These are phyloP conservation scores for Letharia lupina DNA, from an alignment of 495 filamentous ascomycete genomes.

Conservation along the genomic window DNA sequence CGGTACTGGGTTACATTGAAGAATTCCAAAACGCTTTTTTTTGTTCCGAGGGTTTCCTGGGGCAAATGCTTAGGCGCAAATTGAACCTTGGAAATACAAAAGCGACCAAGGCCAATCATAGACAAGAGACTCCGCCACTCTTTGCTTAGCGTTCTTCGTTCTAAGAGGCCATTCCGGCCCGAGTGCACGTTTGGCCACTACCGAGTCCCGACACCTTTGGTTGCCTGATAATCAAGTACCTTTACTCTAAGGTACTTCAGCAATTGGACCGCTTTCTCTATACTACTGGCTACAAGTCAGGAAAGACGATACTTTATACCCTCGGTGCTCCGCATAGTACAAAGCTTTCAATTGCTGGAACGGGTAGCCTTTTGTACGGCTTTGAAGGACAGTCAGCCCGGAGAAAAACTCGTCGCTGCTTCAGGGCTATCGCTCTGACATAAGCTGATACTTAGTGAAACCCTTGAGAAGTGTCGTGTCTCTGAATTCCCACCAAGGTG, in stretches of 20 bases:
- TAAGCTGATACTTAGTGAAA: neutral
- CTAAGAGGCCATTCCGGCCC: neutral
- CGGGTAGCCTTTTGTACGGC: neutral
- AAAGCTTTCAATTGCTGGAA: neutral
- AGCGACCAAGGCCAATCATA: neutral
- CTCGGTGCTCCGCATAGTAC: neutral
- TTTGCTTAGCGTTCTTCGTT: conserved; percentile 1
- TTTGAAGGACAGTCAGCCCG: neutral
- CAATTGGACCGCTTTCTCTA: too few relatives aligned
- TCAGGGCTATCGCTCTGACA: neutral
- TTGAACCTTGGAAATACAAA: neutral
- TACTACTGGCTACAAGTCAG: neutral
- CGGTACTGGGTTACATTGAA: neutral
- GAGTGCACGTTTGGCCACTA: neutral
- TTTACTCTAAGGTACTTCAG: too few relatives aligned
- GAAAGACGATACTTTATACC: neutral
- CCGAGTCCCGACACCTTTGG: neutral
- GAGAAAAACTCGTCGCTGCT: neutral
- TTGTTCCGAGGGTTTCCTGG: neutral
- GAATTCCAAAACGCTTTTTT: neutral
- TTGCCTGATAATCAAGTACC: too few relatives aligned
- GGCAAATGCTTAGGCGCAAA: neutral
- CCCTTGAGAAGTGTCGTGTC: neutral
- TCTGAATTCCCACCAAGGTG: neutral
- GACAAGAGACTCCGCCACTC: neutral